phyloP scores from a whole-genome alignment of 345 rosid genomes.

The Lumnitzera littorea region DNA sequence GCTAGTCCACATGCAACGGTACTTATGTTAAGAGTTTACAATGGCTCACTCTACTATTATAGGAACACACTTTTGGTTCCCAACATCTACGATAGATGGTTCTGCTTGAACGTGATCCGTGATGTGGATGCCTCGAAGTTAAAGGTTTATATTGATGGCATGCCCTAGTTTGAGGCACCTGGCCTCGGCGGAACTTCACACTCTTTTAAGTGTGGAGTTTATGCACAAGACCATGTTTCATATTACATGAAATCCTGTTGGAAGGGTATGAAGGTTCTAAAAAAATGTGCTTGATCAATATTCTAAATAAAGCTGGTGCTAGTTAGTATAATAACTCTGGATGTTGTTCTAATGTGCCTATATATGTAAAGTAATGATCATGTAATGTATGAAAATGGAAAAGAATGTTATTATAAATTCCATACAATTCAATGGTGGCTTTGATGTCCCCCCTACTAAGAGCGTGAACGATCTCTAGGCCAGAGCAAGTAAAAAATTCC shows the following conservation, averaged over 20 bases:
- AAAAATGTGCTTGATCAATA: not conserved
- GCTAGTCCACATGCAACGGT: conserved; percentile 12
- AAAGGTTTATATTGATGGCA: conserved; percentile 23
- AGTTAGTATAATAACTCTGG: too few relatives aligned
- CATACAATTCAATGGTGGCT: too few relatives aligned
- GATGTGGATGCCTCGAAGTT: conserved; percentile 19
- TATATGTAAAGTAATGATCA: too few relatives aligned
- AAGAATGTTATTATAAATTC: too few relatives aligned
- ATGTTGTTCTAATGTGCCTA: too few relatives aligned
- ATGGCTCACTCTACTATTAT: conserved; percentile 22
- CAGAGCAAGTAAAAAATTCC: too few relatives aligned
- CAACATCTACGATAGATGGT: conserved; percentile 25
- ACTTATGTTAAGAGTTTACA: conserved; percentile 21
- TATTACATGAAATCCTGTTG: conserved; percentile 33
- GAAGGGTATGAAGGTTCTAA: conserved; percentile 22
- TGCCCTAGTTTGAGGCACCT: conserved; percentile 4
- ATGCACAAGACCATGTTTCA: conserved; percentile 15
- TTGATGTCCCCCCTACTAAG: too few relatives aligned
- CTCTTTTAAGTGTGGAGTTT: conserved; percentile 30
- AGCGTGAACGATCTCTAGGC: too few relatives aligned
- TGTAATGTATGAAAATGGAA: too few relatives aligned
- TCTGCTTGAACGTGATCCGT: conserved; percentile 29
- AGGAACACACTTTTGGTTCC: conserved; percentile 7
- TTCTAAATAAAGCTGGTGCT: too few relatives aligned
- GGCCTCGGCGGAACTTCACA: conserved; percentile 29